These are phyloP conservation scores for Tephrocybe sp. DNA, from an alignment of 768 basidiomycete genomes.

Conservation along the genomic window DNA sequence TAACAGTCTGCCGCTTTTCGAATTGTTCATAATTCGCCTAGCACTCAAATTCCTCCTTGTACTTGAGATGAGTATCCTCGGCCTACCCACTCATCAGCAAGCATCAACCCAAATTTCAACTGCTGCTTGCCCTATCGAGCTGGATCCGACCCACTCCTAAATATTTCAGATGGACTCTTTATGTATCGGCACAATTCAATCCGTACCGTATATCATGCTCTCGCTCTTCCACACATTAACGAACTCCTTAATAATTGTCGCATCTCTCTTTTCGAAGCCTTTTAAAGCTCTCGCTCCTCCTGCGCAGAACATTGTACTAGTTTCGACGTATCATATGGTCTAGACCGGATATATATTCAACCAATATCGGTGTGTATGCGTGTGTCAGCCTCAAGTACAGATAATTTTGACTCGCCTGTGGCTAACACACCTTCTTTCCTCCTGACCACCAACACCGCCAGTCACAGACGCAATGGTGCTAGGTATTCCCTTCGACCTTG, in stretches of 20 bases:
- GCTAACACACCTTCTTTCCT: conserved; percentile 10
- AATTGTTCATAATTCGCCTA: conserved; percentile 30
- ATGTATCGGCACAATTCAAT: conserved; percentile 8
- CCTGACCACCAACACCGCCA: not conserved
- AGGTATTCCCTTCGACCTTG: conserved; percentile 4
- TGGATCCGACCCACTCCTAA: conserved; percentile 54
- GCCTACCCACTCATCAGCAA: conserved; percentile 53
- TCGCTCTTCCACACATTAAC: conserved; percentile 15
- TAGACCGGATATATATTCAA: conserved; percentile 4
- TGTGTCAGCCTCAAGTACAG: not conserved
- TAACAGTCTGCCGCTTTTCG: not conserved
- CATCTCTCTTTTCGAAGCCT: conserved; percentile 5
- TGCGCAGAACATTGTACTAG: conserved; percentile 18
- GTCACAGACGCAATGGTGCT: conserved; percentile 9
- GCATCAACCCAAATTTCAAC: conserved; percentile 58
- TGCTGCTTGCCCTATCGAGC: conserved; percentile 71
- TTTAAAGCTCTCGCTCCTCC: conserved; percentile 3
- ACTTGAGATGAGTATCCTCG: conserved; percentile 67
- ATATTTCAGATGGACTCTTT: conserved; percentile 9
- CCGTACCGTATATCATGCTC: conserved; percentile 14
- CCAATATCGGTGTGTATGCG: not conserved
- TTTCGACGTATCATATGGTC: conserved; percentile 17
- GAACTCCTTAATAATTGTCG: conserved; percentile 16
- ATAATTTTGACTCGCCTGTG: too few relatives aligned
- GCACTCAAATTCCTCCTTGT: conserved; percentile 66